A percentile compares a stretch with the other conserved stretches of the same genome.
phyloP scores from a whole-genome alignment of 2,329 filamentous ascomycete species.

The Aspergillus proliferans region DNA sequence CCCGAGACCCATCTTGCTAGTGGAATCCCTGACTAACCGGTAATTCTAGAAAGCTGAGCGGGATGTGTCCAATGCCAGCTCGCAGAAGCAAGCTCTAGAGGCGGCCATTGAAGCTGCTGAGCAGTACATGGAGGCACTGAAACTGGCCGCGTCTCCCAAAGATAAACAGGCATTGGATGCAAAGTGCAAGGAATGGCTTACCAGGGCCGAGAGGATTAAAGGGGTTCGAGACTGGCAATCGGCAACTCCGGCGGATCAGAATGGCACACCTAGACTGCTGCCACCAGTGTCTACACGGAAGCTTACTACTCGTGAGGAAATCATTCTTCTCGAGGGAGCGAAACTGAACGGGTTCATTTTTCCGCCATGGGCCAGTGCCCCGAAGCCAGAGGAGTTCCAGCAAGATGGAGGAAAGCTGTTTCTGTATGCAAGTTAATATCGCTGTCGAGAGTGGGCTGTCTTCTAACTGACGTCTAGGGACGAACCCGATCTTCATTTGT shows the following conservation, averaged over 20 bases:
- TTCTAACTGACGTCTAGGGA: conserved; percentile 51
- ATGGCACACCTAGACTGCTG: conserved; percentile 29
- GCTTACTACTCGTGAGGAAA: conserved; percentile 64
- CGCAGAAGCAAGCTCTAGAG: conserved; percentile 61
- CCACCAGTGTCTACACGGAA: conserved; percentile 52
- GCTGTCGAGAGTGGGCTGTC: background rate
- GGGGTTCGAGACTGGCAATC: conserved; percentile 25
- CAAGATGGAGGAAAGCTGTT: conserved; percentile 51
- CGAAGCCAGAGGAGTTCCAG: conserved; percentile 57
- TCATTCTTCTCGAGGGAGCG: conserved; percentile 69
- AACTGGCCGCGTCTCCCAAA: conserved; percentile 51
- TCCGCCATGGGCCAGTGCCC: conserved; percentile 70
- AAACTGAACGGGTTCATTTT: conserved; percentile 77
- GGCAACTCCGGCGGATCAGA: conserved; percentile 11
- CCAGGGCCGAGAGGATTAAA: conserved; percentile 71
- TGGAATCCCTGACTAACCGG: conserved; percentile 16
- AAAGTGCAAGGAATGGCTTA: conserved; percentile 65
- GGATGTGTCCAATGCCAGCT: conserved; percentile 45
- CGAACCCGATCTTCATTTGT: conserved; percentile 62
- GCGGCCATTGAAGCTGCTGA: conserved; percentile 73
- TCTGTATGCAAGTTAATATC: conserved; percentile 45
- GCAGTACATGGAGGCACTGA: conserved; percentile 70
- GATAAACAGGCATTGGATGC: conserved; percentile 62
- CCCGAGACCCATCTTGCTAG: too few relatives aligned
- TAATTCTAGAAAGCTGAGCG: conserved; percentile 48